Percentiles rank a stretch among this genome's conserved stretches.
Evolutionary conservation across 2,329 filamentous ascomycete species (phyloP).

Genomic region (Diplocarpon rosae): DNA sequence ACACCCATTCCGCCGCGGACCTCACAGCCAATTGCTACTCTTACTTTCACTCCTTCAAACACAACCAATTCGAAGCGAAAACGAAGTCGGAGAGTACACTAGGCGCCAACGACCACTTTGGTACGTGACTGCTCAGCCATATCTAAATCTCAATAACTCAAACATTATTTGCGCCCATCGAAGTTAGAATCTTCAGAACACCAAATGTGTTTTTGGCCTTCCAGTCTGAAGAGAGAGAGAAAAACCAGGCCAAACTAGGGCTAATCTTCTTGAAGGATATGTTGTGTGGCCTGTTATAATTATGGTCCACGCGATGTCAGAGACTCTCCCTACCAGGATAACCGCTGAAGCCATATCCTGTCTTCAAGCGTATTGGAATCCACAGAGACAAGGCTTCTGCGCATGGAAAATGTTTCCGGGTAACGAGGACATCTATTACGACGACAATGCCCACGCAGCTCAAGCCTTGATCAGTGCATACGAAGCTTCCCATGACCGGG

Average conservation of each 20-base stretch:
- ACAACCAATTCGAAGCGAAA: conserved; percentile 4
- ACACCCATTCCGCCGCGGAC: background rate
- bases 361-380: conserved; percentile 16
- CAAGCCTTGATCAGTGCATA: conserved; percentile 14
- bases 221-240: too few relatives aligned
- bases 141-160: too few relatives aligned
- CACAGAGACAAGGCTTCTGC: conserved; percentile 13
- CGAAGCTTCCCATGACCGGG: conserved; percentile 7
- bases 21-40: background rate
- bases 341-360: conserved; percentile 1
- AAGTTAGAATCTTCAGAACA: too few relatives aligned
- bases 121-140: too few relatives aligned
- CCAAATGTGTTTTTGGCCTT: too few relatives aligned
- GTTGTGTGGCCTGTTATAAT: conserved; percentile 18
- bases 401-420: conserved; percentile 19
- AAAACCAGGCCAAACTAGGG: too few relatives aligned
- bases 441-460: conserved; percentile 16
- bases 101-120: conserved; percentile 2
- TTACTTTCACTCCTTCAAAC: conserved; percentile 3
- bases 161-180: too few relatives aligned
- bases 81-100: conserved; percentile 4
- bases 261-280: conserved; percentile 4
- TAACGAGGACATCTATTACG: conserved; percentile 18
- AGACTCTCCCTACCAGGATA: conserved; percentile 8
- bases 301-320: conserved; percentile 12